Base-by-base conservation (phyloP, 78 protist species). In the Dictyostelium capitatum region DNA sequence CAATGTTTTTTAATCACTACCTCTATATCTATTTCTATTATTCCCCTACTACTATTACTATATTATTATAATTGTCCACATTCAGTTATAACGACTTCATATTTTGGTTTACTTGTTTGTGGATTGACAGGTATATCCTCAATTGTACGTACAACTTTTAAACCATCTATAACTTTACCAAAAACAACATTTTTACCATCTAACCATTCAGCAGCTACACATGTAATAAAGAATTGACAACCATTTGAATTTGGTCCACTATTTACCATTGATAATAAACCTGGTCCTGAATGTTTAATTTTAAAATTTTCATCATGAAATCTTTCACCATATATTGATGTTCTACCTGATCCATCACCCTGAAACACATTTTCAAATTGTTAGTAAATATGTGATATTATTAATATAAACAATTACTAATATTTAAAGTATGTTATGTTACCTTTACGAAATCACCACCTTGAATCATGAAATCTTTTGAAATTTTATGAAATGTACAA, bases 131-230 rank as follows among this genome's bases (percentile, higher is more conserved):
- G 70, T 47, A 83, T 89, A 69, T 80, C 83, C 75, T 97, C 98
- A 30, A 97, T 89, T 79, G 81, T 90, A 64, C 96, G 82, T 30
- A 98, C 96, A 6, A 79, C 69, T 12, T 89, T 72, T 97, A 97
- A 90, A 41, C 98, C 98, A 46, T 96, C 98, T 46, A 96, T 89
- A 20, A 97, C 98, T 78, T 82, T 64, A 37, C 99, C 99, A 82
- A 98, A 98, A 51, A 98, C 99, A 4, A 99, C 99, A 97, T 99
- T 99, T 96, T 98, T 97, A 65, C 95, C 96, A 92, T 99, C 99
- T 15, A 99, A 91, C 97, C 98, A 97, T 10, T 95, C 97, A 62
- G 95, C 47, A 6, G 89, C 23, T 0, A 80, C 98, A 80, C 95
- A 79, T 15, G 98, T 95, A 65, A 98, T 80, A 79, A 98, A 98